These are phyloP conservation scores for Avena eriantha DNA, from an alignment of 176 grass and related monocot genomes.

Conservation along the genomic window DNA sequence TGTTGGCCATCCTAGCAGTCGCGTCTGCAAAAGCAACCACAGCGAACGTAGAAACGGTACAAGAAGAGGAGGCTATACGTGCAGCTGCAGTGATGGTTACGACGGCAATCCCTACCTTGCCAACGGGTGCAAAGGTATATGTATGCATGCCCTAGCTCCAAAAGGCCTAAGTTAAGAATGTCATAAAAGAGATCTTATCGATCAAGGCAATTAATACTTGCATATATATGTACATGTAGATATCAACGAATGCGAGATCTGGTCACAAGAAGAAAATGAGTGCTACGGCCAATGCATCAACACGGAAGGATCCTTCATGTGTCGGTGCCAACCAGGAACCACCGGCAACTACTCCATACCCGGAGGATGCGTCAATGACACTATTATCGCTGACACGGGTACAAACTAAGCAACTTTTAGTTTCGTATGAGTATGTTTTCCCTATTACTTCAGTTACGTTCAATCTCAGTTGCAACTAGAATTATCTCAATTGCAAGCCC, in stretches of 20 bases:
- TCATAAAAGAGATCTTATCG: too few relatives aligned
- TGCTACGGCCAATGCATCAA: background rate
- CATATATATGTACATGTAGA: background rate
- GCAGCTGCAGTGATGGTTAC: accelerated
- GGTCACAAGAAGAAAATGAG: too few relatives aligned
- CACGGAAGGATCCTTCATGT: background rate
- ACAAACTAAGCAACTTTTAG: too few relatives aligned
- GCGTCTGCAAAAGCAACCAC: background rate
- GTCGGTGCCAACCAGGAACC: background rate
- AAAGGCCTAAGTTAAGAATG: too few relatives aligned
- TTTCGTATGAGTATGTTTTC: too few relatives aligned
- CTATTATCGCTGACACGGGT: background rate
- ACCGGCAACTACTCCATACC: background rate
- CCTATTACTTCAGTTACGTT: too few relatives aligned
- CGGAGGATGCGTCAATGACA: background rate
- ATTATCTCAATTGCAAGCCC: too few relatives aligned
- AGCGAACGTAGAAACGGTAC: background rate
- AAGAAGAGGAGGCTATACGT: background rate
- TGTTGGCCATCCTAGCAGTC: background rate
- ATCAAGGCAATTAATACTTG: too few relatives aligned
- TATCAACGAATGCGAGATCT: too few relatives aligned
- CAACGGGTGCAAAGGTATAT: background rate
- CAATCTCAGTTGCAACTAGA: too few relatives aligned
- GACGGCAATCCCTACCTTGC: background rate
- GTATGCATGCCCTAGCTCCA: too few relatives aligned